These are phyloP conservation scores for Galium porrigens DNA, from an alignment of 305 asterid genomes.

Conservation along the genomic window DNA sequence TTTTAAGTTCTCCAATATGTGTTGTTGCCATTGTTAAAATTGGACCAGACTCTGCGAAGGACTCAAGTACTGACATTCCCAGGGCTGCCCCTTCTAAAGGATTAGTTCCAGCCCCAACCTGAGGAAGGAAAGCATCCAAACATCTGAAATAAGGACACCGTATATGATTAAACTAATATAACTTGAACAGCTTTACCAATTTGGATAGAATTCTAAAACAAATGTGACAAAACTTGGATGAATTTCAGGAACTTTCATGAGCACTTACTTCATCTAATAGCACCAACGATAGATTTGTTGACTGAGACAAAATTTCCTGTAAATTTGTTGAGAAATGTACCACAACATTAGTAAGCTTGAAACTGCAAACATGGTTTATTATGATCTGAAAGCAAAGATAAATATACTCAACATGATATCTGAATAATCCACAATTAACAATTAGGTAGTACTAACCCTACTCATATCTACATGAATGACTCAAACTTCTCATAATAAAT, in stretches of 20 bases:
- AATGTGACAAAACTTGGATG: background rate
- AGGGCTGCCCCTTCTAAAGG: slow-evolving; percentile 98
- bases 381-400: background rate
- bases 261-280: slow-evolving; percentile 81
- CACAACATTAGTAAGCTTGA: slow-evolving; percentile 1
- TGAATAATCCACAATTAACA: background rate
- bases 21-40: slow-evolving; percentile 85
- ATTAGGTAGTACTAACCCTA: background rate
- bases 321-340: slow-evolving; percentile 19
- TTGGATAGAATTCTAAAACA: background rate
- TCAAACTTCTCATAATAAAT: background rate
- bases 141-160: slow-evolving; percentile 1
- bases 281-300: slow-evolving; percentile 63
- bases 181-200: background rate
- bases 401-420: background rate
- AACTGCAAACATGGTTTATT: background rate
- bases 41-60: slow-evolving; percentile 70
- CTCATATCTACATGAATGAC: background rate
- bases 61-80: slow-evolving; percentile 89
- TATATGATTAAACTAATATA: background rate
- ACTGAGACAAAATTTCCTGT: slow-evolving; percentile 78
- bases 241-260: slow-evolving; percentile 7
- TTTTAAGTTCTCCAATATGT: slow-evolving; percentile 94
- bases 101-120: slow-evolving; percentile 99
- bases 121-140: slow-evolving; percentile 14